Conservation (phyloP, 805 yeast species). For the Candida vartiovaarae region DNA sequence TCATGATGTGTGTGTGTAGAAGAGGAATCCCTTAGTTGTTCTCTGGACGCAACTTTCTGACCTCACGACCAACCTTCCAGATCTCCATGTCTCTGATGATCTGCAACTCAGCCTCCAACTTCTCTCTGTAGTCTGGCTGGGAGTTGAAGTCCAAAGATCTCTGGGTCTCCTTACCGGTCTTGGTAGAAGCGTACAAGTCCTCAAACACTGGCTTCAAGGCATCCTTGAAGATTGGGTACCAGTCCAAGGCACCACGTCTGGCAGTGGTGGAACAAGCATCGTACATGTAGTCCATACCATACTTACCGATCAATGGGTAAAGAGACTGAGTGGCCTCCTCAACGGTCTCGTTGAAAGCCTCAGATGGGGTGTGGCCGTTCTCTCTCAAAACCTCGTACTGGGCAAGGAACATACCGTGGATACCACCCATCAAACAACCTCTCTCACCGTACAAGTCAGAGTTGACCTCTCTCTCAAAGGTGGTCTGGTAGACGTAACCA, state of each 20-base stretch:
- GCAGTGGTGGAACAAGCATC: constrained; percentile 99
- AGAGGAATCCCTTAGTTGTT: constrained; percentile 55
- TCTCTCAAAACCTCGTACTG: constrained; percentile 99
- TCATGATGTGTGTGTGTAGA: constrained; percentile 9
- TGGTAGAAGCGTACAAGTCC: constrained; percentile 90
- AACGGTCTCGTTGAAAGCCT: constrained; percentile 99
- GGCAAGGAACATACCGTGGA: constrained; percentile 99
- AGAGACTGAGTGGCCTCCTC: constrained; percentile 99
- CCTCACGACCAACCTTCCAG: constrained; percentile 99
- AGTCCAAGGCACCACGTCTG: constrained; percentile 99
- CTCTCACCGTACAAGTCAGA: constrained; percentile 99
- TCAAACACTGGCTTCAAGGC: constrained; percentile 98
- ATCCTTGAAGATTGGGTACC: constrained; percentile 99
- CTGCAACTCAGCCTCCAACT: constrained; percentile 88
- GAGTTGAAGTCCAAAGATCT: constrained; percentile 98
- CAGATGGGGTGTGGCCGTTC: constrained; percentile 99
- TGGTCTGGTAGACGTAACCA: constrained; percentile 99
- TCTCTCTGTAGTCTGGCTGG: constrained; percentile 95
- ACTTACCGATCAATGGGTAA: constrained; percentile 97
- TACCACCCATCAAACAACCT: constrained; percentile 99
- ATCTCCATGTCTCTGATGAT: constrained; percentile 95
- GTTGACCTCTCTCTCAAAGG: constrained; percentile 98
- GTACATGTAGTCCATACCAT: constrained; percentile 99
- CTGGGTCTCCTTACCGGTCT: constrained; percentile 95
- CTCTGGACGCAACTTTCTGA: constrained; percentile 99